Base-by-base conservation (phyloP, 1,139 yeast species). In the Yamadazyma friedrichii region DNA sequence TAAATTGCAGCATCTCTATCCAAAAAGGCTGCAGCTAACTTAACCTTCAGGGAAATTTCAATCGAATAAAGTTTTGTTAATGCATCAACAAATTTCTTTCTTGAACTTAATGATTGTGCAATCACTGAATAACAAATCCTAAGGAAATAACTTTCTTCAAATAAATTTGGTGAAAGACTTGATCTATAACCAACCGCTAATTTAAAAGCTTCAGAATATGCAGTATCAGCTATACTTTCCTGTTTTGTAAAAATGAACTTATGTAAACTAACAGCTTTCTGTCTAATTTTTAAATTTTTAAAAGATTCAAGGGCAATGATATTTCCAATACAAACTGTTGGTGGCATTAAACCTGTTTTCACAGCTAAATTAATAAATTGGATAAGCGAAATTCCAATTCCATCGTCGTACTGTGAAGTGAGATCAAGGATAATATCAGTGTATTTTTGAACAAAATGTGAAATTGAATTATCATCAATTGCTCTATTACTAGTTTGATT, bases 331-430 rank as follows among this genome's bases (percentile, higher is more conserved):
- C 89, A 80, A 5, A 71, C 53, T 42, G 84, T 77, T 1, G 95
- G 96, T 53, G 84, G 87, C 0, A 84, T 85, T 58, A 78, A 82
- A 0, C 95, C 95, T 39, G 79, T 68, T 26, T 70, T 69, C 3
- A 84, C 70, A 20, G 84, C 74, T 35, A 77, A 58, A 42, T 72
- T 78, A 31, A 87, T 55, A 48, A 82, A 78, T 31, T 71, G 66
- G 6, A 83, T 70, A 1, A 86, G 79, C 3, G 70, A 53, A 33
- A 64, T 55, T 0, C 88, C 75, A 33, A 64, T 61, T 10, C 46
- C 44, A 9, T 70, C 67, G 32, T 77, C 74, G 15, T 73, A 73
- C 1, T 62, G 56, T 3, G 76, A 54, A 45, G 88, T 78, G 22
- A 81, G 57, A 3, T 62, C 59, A 27, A 84, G 60, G 5, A 84